These are phyloP conservation scores for Cladophialophora carrionii DNA, from an alignment of 2,329 filamentous ascomycete genomes.

Conservation along the genomic window DNA sequence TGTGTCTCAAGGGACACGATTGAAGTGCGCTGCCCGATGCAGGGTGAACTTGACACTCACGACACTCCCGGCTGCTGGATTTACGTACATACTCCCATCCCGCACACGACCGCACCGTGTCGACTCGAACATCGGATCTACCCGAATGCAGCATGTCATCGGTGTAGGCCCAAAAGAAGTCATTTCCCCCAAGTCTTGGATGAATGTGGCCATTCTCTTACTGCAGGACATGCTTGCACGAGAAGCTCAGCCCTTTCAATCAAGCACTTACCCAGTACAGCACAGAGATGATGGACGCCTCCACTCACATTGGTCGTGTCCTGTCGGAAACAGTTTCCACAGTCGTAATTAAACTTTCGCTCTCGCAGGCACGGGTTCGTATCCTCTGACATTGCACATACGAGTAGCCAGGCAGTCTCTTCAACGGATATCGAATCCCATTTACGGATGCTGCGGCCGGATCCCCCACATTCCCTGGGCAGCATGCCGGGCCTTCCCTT, in stretches of 20 bases:
- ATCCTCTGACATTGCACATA: background rate
- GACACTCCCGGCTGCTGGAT: background rate
- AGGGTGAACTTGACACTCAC: background rate
- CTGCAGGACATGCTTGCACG: background rate
- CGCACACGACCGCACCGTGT: background rate
- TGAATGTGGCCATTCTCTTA: background rate
- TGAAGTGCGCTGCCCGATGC: background rate
- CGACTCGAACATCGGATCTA: background rate
- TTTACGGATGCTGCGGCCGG: background rate
- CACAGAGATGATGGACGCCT: background rate
- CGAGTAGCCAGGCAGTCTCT: background rate
- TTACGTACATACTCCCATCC: slow-evolving; percentile 1
- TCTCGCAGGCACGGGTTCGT: background rate
- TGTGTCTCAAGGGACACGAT: background rate
- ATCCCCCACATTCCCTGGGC: background rate
- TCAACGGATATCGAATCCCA: background rate
- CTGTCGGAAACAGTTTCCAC: background rate
- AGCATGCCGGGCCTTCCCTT: background rate
- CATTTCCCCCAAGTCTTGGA: background rate
- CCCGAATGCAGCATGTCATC: background rate
- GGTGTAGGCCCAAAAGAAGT: background rate
- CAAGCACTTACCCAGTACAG: background rate
- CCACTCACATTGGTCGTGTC: background rate
- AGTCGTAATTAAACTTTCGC: background rate
- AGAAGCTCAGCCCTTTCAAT: background rate